phyloP scores from a whole-genome alignment of 306 rosid genomes.

The Vachellia collinsii region DNA sequence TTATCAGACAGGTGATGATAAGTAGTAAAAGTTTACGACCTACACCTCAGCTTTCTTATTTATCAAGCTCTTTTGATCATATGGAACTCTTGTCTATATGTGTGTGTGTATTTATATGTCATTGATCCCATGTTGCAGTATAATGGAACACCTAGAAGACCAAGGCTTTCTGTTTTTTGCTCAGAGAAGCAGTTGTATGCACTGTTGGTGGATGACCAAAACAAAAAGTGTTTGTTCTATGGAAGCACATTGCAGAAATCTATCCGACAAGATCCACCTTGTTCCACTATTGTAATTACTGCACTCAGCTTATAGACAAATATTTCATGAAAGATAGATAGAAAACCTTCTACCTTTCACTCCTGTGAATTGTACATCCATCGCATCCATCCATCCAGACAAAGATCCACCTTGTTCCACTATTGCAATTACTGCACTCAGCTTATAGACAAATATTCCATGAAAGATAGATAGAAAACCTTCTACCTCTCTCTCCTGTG shows the following conservation, averaged over 20 bases:
- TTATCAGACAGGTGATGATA: background rate
- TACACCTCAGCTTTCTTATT: background rate
- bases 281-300: conserved; percentile 62
- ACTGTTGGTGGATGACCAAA: conserved; percentile 87
- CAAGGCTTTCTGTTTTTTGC: conserved; percentile 94
- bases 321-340: background rate
- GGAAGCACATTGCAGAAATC: conserved; percentile 85
- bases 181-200: conserved; percentile 86
- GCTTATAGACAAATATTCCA: conserved; percentile 14
- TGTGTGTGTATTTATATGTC: too few species aligned
- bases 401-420: conserved; percentile 54
- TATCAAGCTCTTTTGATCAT: conserved; percentile 13
- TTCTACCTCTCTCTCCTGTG: background rate
- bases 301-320: conserved; percentile 22
- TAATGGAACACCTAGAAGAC: conserved; percentile 72
- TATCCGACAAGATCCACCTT: conserved; percentile 51
- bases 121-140: conserved; percentile 47
- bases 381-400: too few species aligned
- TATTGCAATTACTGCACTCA: conserved; percentile 51
- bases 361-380: conserved; percentile 39
- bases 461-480: background rate
- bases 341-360: background rate
- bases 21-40: background rate
- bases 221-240: conserved; percentile 78
- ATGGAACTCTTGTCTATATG: background rate